A percentile compares a stretch with the other conserved stretches of the same genome.
These are phyloP conservation scores for Naganishia friedmannii DNA, from an alignment of 768 basidiomycete species.

Conservation along the genomic window DNA sequence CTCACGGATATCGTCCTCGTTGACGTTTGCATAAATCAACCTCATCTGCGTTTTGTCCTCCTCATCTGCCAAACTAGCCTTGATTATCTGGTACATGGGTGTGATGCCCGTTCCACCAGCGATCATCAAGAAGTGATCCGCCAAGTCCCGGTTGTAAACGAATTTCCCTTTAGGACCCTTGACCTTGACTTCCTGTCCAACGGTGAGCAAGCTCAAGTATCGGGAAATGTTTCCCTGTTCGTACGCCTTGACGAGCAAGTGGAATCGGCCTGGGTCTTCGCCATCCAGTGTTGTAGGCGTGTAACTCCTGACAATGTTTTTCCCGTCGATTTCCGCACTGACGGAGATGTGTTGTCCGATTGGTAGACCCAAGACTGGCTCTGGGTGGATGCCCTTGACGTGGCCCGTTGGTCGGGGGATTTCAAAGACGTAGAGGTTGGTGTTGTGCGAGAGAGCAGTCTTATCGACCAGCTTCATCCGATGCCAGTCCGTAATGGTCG, in stretches of 20 bases:
- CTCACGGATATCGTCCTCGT: slow-evolving; percentile 74
- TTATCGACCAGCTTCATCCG: slow-evolving; percentile 78
- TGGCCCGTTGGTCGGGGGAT: slow-evolving; percentile 54
- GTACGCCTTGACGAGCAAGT: slow-evolving; percentile 97
- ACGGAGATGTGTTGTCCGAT: slow-evolving; percentile 95
- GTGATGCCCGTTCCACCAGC: slow-evolving; percentile 98
- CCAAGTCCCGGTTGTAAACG: slow-evolving; percentile 69
- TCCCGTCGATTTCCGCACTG: slow-evolving; percentile 84
- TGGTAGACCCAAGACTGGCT: slow-evolving; percentile 84
- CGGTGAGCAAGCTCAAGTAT: slow-evolving; percentile 72
- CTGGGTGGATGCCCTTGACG: slow-evolving; percentile 85
- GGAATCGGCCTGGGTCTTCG: slow-evolving; percentile 87
- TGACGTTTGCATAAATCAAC: slow-evolving; percentile 96
- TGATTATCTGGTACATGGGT: slow-evolving; percentile 97
- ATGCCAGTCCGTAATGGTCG: slow-evolving; percentile 60
- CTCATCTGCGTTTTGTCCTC: slow-evolving; percentile 74
- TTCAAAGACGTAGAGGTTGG: slow-evolving; percentile 69
- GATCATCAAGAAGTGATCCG: slow-evolving; percentile 88
- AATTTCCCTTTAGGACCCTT: slow-evolving; percentile 97
- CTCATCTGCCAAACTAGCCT: slow-evolving; percentile 86
- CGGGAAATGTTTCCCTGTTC: slow-evolving; percentile 96
- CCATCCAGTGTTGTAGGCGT: slow-evolving; percentile 86
- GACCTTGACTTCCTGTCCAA: slow-evolving; percentile 82
- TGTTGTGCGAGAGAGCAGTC: slow-evolving; percentile 84
- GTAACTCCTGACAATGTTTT: slow-evolving; percentile 84